Percentiles rank a stretch among this genome's conserved stretches.
phyloP scores from a whole-genome alignment of 495 filamentous ascomycete genomes.

The Xylaria bambusicola region DNA sequence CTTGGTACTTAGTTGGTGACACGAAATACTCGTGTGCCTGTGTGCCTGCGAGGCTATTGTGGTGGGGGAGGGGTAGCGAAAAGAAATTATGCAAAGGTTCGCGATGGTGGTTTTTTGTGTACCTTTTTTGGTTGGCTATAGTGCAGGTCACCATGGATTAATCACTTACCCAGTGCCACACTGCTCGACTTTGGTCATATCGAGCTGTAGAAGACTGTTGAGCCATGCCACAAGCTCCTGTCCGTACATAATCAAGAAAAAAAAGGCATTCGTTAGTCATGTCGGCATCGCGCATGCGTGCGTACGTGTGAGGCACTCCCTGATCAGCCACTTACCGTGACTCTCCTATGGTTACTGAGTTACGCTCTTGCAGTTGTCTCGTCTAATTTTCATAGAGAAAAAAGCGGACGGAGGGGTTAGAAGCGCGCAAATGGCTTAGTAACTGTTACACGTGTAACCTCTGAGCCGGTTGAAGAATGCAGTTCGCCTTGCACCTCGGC shows the following conservation, averaged over 20 bases:
- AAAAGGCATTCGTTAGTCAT: neutral
- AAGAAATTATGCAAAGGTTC: constrained; percentile 27
- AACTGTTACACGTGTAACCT: no score
- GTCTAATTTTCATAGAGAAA: no score
- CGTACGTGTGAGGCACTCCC: neutral
- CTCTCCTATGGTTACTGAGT: constrained; percentile 20
- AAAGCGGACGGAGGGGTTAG: no score
- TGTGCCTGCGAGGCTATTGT: constrained; percentile 16
- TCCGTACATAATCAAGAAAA: constrained; percentile 51
- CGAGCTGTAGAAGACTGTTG: constrained; percentile 95
- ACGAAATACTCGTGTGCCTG: no score
- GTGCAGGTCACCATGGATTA: no score
- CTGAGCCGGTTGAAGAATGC: no score
- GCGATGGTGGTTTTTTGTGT: neutral
- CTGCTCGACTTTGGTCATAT: constrained; percentile 98
- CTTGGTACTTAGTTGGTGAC: no score
- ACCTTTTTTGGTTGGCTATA: neutral
- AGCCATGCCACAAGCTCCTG: constrained; percentile 97
- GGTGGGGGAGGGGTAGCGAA: constrained; percentile 38
- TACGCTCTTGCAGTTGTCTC: no score
- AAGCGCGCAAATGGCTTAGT: no score
- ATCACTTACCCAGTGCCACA: constrained; percentile 91
- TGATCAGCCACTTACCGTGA: constrained; percentile 12
- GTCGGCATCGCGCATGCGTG: neutral
- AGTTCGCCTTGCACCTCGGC: no score